Base-by-base conservation (phyloP, 129 eudicot species). In the Rutidosis leptorrhynchoides region DNA sequence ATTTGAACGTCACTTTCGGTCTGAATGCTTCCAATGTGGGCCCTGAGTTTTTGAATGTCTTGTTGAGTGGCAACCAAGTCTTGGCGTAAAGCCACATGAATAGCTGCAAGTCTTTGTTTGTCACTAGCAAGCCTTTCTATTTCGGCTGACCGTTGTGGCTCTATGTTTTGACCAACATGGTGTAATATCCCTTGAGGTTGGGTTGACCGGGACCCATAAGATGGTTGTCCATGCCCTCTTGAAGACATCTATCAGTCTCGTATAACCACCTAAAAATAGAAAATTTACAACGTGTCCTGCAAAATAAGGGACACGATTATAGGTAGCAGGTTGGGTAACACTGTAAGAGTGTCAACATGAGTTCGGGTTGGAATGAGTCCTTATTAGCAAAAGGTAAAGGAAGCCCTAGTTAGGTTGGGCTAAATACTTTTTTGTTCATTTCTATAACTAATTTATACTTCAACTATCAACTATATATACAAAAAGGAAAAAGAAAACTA, bases 1-100 rank as follows among this genome's bases (percentile, higher is more conserved):
- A 94, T 71, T 71, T 81, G 90, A 58, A 94, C 75, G 77, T 94
- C 99, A 51, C 83, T 78, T 67, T 94, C 99, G 1, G 88, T 75
- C 55, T 84, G 87, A 22, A 72, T 82, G 74, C 88, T 94, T 75
- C 86, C 84, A 7, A 84, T 84, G 45, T 94, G 90, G 21, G 87
- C 93, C 72, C 83, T 77, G 46, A 84, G 76, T 65, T 71, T 82
- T 42, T 80, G 83, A 60, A 74, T 71, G 64, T 94, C 95, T 46
- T 78, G 80, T 71, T 79, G 85, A 43, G 95, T 76, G 62, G 82
- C 83, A 22, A 70, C 85, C 69, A 86, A 84, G n/a, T 94, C 92
- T 77, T 81, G 93, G 65, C 83, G 84, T 82, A 89, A 71, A 69
- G 88, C 83, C 63, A 68, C 76, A 51, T 85, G 89, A 28, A 80